Percentiles rank a stretch among this genome's conserved stretches.
phyloP scores from a whole-genome alignment of 1,139 yeast species.

The Yarrowia galli region DNA sequence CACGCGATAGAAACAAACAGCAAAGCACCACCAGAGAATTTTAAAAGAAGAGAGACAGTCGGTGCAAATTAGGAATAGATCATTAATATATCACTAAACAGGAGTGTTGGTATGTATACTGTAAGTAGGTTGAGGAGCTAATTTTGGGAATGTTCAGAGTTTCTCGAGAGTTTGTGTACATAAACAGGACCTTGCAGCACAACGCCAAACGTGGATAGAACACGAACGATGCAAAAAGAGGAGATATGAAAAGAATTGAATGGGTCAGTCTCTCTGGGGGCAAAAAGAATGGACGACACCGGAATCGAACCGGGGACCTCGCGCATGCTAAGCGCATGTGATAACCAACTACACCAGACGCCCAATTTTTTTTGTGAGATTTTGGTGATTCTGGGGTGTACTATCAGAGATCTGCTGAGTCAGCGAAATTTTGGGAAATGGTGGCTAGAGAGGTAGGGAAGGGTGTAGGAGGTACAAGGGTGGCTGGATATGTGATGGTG shows the following conservation, averaged over 20 bases:
- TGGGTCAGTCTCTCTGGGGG: too few species aligned
- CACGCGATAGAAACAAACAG: conserved; percentile 1
- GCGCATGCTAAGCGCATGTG: conserved; percentile 39
- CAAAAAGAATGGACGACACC: conserved; percentile 33
- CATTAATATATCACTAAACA: conserved; percentile 21
- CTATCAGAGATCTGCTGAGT: background rate
- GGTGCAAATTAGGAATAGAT: conserved; percentile 32
- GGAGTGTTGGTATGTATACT: background rate
- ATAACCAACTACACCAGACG: conserved; percentile 38
- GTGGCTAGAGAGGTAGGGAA: too few species aligned
- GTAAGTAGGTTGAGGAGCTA: too few species aligned
- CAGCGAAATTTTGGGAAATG: background rate
- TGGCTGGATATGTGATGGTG: too few species aligned
- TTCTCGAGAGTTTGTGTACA: too few species aligned
- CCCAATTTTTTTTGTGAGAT: background rate
- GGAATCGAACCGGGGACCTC: conserved; percentile 39
- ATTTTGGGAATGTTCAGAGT: too few species aligned
- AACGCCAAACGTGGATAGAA: too few species aligned
- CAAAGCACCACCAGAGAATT: conserved; percentile 1
- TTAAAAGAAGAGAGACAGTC: conserved; percentile 2
- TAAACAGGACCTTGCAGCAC: too few species aligned
- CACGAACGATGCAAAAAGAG: too few species aligned
- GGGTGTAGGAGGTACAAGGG: too few species aligned
- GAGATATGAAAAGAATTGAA: too few species aligned
- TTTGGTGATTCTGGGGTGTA: background rate